Conservation (phyloP, 2,329 filamentous ascomycete species). For the Trichoderma lentiforme region DNA sequence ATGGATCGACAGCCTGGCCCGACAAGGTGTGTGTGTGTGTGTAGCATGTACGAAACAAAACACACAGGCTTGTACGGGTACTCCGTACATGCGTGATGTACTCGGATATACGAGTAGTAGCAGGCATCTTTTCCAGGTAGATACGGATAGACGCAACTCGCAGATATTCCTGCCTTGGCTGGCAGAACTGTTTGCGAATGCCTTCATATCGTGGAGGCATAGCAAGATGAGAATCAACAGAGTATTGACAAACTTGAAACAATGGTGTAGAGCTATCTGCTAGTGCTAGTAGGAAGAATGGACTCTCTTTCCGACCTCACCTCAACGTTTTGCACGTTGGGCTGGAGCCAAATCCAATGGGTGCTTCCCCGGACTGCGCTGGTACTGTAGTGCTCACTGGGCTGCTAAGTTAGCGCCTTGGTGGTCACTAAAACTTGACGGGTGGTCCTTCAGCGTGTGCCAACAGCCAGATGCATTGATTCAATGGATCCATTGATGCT, state of each 20-base stretch:
- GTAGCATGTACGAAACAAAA: neutral
- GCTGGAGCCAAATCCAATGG: neutral
- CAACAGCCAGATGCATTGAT: neutral
- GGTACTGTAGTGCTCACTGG: neutral
- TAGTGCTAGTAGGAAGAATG: neutral
- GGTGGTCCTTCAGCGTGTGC: neutral
- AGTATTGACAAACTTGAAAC: neutral
- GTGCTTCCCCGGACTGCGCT: slow-evolving; percentile 13
- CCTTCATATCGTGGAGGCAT: neutral
- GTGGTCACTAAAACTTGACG: neutral
- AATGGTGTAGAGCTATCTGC: neutral
- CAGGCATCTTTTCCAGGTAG: neutral
- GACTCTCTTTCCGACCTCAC: neutral
- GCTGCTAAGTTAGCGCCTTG: neutral
- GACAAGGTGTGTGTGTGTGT: neutral
- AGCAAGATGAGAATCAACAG: neutral
- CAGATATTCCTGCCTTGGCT: neutral
- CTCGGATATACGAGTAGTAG: neutral
- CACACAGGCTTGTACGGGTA: neutral
- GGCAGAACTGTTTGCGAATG: neutral
- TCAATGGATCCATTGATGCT: neutral
- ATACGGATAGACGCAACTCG: neutral
- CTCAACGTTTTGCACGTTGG: neutral
- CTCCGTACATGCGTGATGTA: neutral
- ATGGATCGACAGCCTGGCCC: slow-evolving; percentile 16